Conservation (phyloP, 208 protist species). For the Porcisia deanei region DNA sequence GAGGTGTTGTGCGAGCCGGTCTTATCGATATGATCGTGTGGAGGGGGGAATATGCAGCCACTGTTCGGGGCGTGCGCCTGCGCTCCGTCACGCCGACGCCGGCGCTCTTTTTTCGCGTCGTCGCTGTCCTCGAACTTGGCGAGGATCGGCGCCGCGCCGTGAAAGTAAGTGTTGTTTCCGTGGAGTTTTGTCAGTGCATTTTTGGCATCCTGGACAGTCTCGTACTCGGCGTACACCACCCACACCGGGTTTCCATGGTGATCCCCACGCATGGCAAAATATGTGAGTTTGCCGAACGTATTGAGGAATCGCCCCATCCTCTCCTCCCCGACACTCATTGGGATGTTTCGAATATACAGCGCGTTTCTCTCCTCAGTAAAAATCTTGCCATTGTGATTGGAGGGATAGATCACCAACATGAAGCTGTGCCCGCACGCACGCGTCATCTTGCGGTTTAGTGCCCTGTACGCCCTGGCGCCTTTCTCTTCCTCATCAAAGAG, state of each 20-base stretch:
- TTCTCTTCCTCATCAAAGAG: slow-evolving; percentile 89
- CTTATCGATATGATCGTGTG: slow-evolving; percentile 23
- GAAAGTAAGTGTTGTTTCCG: slow-evolving; percentile 69
- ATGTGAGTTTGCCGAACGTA: slow-evolving; percentile 62
- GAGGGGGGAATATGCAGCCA: slow-evolving; percentile 49
- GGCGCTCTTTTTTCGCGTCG: slow-evolving; percentile 68
- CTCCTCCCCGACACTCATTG: slow-evolving; percentile 51
- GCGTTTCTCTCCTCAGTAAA: slow-evolving; percentile 46
- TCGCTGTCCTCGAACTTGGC: slow-evolving; percentile 82
- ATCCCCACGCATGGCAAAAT: slow-evolving; percentile 80
- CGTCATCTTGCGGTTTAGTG: slow-evolving; percentile 57
- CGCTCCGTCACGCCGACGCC: slow-evolving; percentile 51
- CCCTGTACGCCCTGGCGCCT: slow-evolving; percentile 70
- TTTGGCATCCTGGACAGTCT: slow-evolving; percentile 55
- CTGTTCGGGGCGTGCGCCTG: slow-evolving; percentile 35
- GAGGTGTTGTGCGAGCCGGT: slow-evolving; percentile 11
- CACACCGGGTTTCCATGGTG: slow-evolving; percentile 83
- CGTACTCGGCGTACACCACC: slow-evolving; percentile 85
- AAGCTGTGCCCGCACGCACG: slow-evolving; percentile 54
- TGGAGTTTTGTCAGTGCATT: slow-evolving; percentile 67
- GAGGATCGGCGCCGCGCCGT: slow-evolving; percentile 54
- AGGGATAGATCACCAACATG: slow-evolving; percentile 77
- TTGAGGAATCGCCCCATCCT: slow-evolving; percentile 62
- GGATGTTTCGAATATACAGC: slow-evolving; percentile 89
- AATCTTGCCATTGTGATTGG: slow-evolving; percentile 65